Conservation (phyloP, 2,329 filamentous ascomycete genomes). For the Fusarium goolgardi region DNA sequence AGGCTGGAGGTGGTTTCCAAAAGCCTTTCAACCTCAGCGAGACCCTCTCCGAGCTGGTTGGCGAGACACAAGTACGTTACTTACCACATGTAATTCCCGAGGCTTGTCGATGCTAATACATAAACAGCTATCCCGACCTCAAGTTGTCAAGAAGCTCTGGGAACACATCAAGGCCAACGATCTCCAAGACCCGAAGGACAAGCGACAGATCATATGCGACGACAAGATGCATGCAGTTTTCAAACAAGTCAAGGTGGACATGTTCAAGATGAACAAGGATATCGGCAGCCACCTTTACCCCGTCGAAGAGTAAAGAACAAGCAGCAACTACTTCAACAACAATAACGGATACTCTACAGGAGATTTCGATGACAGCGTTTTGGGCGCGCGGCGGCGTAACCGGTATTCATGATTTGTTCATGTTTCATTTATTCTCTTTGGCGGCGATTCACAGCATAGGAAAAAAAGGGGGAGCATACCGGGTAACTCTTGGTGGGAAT, state of each 20-base stretch:
- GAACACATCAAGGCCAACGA: constrained; percentile 89
- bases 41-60: constrained; percentile 75
- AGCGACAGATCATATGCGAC: constrained; percentile 93
- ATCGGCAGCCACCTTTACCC: constrained; percentile 90
- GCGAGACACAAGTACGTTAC: constrained; percentile 72
- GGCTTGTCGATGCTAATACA: constrained; percentile 17
- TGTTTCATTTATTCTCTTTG: constrained; percentile 42
- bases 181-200: constrained; percentile 90
- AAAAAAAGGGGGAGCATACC: constrained; percentile 34
- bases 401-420: constrained; percentile 44
- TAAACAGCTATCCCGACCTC: constrained; percentile 83
- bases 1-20: constrained; percentile 93
- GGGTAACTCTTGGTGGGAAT: constrained; percentile 25
- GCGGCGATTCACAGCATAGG: constrained; percentile 41
- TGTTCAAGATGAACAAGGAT: constrained; percentile 99
- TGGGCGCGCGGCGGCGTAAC: constrained; percentile 45
- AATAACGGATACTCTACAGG: constrained; percentile 16
- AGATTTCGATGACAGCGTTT: constrained; percentile 43
- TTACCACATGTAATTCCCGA: neutral
- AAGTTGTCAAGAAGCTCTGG: constrained; percentile 97
- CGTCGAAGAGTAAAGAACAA: constrained; percentile 57
- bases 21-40: constrained; percentile 82
- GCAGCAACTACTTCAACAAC: neutral
- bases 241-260: constrained; percentile 89
- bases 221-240: constrained; percentile 92